These are phyloP conservation scores for Oropetium thomaeum DNA, from an alignment of 176 grass and related monocot genomes.

Conservation along the genomic window DNA sequence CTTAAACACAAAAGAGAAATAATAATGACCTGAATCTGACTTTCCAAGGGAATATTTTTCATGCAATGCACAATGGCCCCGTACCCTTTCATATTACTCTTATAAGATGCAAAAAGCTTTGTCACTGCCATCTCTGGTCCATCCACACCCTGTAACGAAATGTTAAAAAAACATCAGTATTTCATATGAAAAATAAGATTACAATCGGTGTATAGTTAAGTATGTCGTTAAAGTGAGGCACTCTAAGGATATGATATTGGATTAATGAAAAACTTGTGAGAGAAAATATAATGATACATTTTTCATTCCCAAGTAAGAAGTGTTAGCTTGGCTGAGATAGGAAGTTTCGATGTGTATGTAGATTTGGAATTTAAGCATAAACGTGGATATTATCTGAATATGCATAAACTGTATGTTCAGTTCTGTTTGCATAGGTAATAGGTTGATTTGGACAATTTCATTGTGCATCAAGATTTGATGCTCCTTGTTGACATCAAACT, in stretches of 20 bases:
- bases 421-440: not conserved
- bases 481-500: not conserved
- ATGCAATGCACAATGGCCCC: constrained; percentile 53
- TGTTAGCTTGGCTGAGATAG: too few species aligned
- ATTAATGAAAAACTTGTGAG: not conserved
- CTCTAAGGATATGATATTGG: not conserved
- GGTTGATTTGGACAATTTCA: not conserved
- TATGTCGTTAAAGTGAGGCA: not conserved
- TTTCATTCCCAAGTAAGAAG: not conserved
- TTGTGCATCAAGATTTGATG: not conserved
- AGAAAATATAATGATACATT: not conserved
- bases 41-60: constrained; percentile 74
- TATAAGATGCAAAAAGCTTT: constrained; percentile 80
- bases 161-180: constrained; percentile 30
- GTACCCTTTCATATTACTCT: constrained; percentile 44
- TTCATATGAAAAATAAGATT: not conserved
- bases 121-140: constrained; percentile 85
- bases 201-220: not conserved
- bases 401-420: not conserved
- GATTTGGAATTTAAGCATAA: not conserved
- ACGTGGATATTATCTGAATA: not conserved
- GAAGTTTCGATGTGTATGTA: too few species aligned
- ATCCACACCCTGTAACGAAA: constrained; percentile 65
- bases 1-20: not conserved
- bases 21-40: constrained; percentile 64